These are phyloP conservation scores for Pittosporum tobira DNA, from an alignment of 129 eudicot species.

Conservation along the genomic window DNA sequence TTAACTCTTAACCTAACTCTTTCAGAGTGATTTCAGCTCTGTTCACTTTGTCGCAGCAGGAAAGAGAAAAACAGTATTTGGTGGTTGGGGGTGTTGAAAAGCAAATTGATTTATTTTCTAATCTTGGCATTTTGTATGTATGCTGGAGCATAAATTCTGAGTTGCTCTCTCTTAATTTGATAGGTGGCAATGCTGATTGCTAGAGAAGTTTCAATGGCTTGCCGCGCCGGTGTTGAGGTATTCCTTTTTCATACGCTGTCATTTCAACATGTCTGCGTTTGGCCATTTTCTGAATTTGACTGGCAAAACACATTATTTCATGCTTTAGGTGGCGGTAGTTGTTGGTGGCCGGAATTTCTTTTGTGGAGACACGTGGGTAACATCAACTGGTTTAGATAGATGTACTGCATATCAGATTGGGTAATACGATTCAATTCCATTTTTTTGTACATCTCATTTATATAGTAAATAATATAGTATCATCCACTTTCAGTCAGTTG, in stretches of 20 bases:
- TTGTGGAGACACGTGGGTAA: slow-evolving; percentile 90
- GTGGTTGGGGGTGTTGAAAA: background rate
- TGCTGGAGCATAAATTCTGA: slow-evolving; percentile 1
- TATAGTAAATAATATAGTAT: background rate
- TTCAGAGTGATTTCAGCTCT: background rate
- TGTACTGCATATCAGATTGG: slow-evolving; percentile 94
- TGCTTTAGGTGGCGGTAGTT: slow-evolving; percentile 76
- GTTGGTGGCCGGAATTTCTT: slow-evolving; percentile 98
- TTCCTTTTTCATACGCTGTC: background rate
- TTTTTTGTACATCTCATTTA: background rate
- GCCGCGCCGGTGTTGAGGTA: slow-evolving; percentile 88
- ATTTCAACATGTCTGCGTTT: slow-evolving; percentile 5
- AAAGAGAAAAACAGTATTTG: background rate
- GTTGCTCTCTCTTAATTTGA: slow-evolving; percentile 7
- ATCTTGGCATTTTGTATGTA: background rate
- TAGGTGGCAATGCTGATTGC: slow-evolving; percentile 92
- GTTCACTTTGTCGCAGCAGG: background rate
- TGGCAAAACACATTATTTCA: slow-evolving; percentile 14
- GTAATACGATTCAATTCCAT: slow-evolving; percentile 24
- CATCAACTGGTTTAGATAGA: slow-evolving; percentile 75
- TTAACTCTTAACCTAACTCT: slow-evolving; percentile 1
- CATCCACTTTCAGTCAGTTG: background rate
- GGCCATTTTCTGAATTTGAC: slow-evolving; percentile 6
- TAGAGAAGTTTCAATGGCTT: slow-evolving; percentile 81
- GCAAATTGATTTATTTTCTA: background rate